Evolutionary conservation across 768 basidiomycete genomes (phyloP).

Genomic region (Pleurotus tuber-regium): DNA sequence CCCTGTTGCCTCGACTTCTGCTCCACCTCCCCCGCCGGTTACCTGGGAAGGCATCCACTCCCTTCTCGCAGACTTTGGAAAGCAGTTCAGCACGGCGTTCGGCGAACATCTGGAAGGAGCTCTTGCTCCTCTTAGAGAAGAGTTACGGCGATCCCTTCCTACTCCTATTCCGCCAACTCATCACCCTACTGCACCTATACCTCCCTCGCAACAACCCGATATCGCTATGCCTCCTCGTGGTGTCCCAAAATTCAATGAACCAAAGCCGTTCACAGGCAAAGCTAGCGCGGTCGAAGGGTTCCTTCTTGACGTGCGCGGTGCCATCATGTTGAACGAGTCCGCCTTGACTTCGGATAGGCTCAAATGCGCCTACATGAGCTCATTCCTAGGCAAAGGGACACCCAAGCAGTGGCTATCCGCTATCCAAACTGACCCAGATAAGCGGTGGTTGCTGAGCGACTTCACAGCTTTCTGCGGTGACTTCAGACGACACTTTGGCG

Average conservation of each 20-base stretch:
- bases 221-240: not conserved
- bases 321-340: conserved; percentile 21
- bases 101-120: no score
- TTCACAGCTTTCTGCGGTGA: conserved; percentile 22
- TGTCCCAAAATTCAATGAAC: conserved; percentile 12
- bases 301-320: conserved; percentile 22
- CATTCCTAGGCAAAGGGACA: conserved; percentile 27
- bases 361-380: conserved; percentile 23
- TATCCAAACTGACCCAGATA: conserved; percentile 17
- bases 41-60: no score
- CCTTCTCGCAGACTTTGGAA: no score
- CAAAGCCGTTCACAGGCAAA: conserved; percentile 16
- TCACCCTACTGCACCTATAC: not conserved
- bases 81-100: no score
- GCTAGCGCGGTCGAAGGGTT: conserved; percentile 12
- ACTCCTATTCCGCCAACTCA: not conserved
- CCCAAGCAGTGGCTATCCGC: conserved; percentile 29
- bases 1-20: no score
- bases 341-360: conserved; percentile 23
- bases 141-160: no score
- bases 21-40: no score
- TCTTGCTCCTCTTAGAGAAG: no score
- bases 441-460: conserved; percentile 21
- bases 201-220: not conserved
- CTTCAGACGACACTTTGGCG: conserved; percentile 27